Conservation (phyloP, 2,329 filamentous ascomycete species). For the Delphinella strobiligena region DNA sequence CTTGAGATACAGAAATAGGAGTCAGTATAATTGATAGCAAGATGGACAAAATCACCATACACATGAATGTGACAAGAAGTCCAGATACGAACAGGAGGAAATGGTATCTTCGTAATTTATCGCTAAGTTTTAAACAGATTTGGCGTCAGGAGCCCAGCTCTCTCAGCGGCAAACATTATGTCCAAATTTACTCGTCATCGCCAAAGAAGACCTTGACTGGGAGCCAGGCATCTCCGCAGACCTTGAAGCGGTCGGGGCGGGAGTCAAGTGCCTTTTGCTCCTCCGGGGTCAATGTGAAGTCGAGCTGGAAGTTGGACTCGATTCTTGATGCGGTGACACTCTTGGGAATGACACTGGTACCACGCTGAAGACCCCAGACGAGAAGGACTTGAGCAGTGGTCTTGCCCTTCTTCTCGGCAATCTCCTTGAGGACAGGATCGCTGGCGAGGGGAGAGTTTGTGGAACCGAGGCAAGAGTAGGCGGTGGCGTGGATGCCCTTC, state of each 20-base stretch:
- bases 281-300: conserved; percentile 60
- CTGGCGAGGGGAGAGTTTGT: conserved; percentile 55
- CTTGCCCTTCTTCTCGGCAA: conserved; percentile 48
- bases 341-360: conserved; percentile 78
- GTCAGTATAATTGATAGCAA: no score
- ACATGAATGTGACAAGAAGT: no score
- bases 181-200: conserved; percentile 54
- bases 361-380: conserved; percentile 69
- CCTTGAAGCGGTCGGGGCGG: conserved; percentile 69
- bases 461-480: conserved; percentile 58
- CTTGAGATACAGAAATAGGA: no score
- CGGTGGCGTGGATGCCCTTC: conserved; percentile 65
- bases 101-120: background rate
- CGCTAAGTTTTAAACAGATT: background rate
- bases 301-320: conserved; percentile 55
- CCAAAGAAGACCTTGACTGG: conserved; percentile 73
- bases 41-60: no score
- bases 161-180: background rate
- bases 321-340: conserved; percentile 63
- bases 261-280: conserved; percentile 58
- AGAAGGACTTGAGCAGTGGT: conserved; percentile 65
- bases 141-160: background rate
- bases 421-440: conserved; percentile 48
- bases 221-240: conserved; percentile 63
- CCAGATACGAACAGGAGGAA: background rate